These are phyloP conservation scores for Shiraia sp. DNA, from an alignment of 2,329 filamentous ascomycete genomes.

Conservation along the genomic window DNA sequence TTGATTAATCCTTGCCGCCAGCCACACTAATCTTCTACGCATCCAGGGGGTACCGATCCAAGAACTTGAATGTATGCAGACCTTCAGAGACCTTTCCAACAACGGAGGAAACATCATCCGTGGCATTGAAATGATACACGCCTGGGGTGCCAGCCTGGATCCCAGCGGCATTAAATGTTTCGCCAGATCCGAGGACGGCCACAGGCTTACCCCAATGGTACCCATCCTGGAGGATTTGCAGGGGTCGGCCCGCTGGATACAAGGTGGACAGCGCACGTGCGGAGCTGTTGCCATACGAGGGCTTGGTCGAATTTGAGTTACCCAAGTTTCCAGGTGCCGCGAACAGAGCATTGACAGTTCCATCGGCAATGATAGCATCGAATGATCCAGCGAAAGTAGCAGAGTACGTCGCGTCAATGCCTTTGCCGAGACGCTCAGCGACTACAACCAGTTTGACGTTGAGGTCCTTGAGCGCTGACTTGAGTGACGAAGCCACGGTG, in stretches of 20 bases:
- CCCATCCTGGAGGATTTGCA: constrained; percentile 64
- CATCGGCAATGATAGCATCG: constrained; percentile 66
- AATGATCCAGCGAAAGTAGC: constrained; percentile 65
- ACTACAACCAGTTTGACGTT: constrained; percentile 65
- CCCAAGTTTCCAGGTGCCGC: constrained; percentile 24
- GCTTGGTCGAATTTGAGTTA: constrained; percentile 27
- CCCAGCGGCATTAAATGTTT: constrained; percentile 47
- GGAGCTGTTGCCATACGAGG: constrained; percentile 27
- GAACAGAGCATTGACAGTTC: constrained; percentile 62
- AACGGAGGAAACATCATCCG: constrained; percentile 17
- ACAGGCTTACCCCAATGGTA: constrained; percentile 74
- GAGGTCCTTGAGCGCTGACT: constrained; percentile 51
- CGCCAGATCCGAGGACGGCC: constrained; percentile 58
- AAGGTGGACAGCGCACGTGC: constrained; percentile 51
- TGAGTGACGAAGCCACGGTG: constrained; percentile 58
- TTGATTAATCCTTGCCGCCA: background rate
- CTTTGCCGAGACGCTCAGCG: constrained; percentile 58
- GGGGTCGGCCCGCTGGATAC: constrained; percentile 66
- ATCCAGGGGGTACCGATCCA: constrained; percentile 66
- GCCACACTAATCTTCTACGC: constrained; percentile 4
- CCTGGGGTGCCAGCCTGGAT: constrained; percentile 50
- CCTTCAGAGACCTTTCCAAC: constrained; percentile 50
- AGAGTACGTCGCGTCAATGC: constrained; percentile 67
- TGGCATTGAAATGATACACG: constrained; percentile 27
- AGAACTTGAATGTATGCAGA: constrained; percentile 67